Conservation (phyloP, 768 basidiomycete species). For the Coprinopsis cinerea region DNA sequence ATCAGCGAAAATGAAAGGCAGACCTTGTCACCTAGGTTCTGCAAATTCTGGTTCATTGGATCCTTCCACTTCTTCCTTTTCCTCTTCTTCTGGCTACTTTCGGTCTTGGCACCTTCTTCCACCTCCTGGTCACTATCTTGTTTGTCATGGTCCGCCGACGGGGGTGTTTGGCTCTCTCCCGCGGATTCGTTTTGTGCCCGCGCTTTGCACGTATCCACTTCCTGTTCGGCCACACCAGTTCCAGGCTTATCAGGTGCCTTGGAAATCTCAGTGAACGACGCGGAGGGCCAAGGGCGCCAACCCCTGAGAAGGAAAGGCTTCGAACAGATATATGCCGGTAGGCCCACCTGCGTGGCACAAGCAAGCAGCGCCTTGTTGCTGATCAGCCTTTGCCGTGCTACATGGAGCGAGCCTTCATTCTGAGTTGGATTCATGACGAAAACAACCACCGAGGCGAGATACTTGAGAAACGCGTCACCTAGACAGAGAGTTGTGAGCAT, state of each 20-base stretch:
- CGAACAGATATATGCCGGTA: conserved; percentile 70
- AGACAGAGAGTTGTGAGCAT: conserved; percentile 9
- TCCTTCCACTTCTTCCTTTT: neutral
- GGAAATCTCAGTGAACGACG: conserved; percentile 6
- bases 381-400: conserved; percentile 61
- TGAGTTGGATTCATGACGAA: conserved; percentile 63
- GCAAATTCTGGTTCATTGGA: conserved; percentile 22
- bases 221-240: neutral
- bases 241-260: neutral
- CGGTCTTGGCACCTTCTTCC: neutral
- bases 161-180: no score
- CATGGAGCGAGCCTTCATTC: conserved; percentile 64
- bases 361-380: conserved; percentile 64
- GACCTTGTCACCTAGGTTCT: conserved; percentile 78
- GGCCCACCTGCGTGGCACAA: conserved; percentile 48
- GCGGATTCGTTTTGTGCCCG: no score
- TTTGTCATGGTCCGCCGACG: no score
- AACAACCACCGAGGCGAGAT: conserved; percentile 65
- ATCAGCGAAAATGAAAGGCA: neutral
- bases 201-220: neutral
- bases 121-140: neutral
- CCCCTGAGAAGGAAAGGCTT: conserved; percentile 60
- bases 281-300: conserved; percentile 48
- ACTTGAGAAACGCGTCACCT: conserved; percentile 86
- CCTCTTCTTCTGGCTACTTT: conserved; percentile 3